Evolutionary conservation across 441 rosid genomes (phyloP).

Genomic region (Cnidoscolus chayamansa): DNA sequence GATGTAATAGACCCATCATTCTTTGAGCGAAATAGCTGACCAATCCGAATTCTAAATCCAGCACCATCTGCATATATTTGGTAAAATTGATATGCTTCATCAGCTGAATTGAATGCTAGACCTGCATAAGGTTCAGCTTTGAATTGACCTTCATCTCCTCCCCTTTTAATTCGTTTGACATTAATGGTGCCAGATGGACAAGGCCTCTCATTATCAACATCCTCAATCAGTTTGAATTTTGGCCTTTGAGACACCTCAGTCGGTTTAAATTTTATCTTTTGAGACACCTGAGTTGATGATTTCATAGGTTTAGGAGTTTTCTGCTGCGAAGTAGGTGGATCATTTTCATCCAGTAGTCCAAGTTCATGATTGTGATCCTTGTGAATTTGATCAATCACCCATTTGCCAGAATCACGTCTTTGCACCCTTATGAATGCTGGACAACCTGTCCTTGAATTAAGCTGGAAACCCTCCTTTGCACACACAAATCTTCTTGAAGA

Average conservation of each 20-base stretch:
- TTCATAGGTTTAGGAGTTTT: slow-evolving; percentile 38
- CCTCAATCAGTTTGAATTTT: slow-evolving; percentile 44
- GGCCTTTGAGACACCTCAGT: slow-evolving; percentile 40
- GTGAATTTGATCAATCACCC: slow-evolving; percentile 77
- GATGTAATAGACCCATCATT: slow-evolving; percentile 79
- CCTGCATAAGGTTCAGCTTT: slow-evolving; percentile 54
- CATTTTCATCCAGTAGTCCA: slow-evolving; percentile 36
- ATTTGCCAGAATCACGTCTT: slow-evolving; percentile 68
- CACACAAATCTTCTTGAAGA: slow-evolving; percentile 77
- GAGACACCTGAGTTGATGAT: slow-evolving; percentile 39
- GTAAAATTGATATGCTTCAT: slow-evolving; percentile 69
- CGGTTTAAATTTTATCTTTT: slow-evolving; percentile 45
- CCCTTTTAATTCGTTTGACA: slow-evolving; percentile 52
- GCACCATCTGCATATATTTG: slow-evolving; percentile 56
- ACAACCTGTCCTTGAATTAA: slow-evolving; percentile 74
- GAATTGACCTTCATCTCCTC: slow-evolving; percentile 41
- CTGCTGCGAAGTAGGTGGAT: slow-evolving; percentile 26
- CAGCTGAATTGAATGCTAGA: slow-evolving; percentile 59
- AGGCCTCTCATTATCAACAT: slow-evolving; percentile 37
- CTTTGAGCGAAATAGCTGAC: slow-evolving; percentile 85
- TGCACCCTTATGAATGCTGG: slow-evolving; percentile 71
- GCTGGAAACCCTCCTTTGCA: slow-evolving; percentile 83
- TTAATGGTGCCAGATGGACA: slow-evolving; percentile 49
- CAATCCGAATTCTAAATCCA: slow-evolving; percentile 76
- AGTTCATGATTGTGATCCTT: slow-evolving; percentile 85